Conservation (phyloP, 352 stramenopile species). For the Phytopythium chamaehyphon region DNA sequence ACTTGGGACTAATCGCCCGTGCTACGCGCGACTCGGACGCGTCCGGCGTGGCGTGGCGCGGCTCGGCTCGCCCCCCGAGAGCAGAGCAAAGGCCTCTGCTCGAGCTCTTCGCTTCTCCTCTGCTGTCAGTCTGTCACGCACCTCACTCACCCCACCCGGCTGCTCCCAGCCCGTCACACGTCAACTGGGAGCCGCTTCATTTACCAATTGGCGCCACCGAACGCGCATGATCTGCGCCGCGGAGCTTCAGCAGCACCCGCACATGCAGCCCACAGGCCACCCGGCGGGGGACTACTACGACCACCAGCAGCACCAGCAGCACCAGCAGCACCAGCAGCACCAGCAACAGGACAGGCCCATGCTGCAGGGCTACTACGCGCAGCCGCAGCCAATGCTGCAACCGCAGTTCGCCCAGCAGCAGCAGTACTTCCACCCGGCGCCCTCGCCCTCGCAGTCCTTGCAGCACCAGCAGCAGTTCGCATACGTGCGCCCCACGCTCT, state of each 20-base stretch:
- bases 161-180: too few species aligned
- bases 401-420: background rate
- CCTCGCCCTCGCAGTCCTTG: background rate
- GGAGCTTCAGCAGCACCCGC: slow-evolving; percentile 1
- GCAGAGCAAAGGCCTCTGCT: too few species aligned
- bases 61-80: too few species aligned
- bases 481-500: slow-evolving; percentile 6
- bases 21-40: too few species aligned
- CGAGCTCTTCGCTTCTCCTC: too few species aligned
- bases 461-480: slow-evolving; percentile 4
- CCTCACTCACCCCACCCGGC: too few species aligned
- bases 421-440: slow-evolving; percentile 1
- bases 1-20: too few species aligned
- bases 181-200: too few species aligned
- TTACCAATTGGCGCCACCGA: too few species aligned
- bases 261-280: slow-evolving; percentile 4
- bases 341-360: slow-evolving; percentile 4
- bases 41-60: too few species aligned
- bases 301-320: slow-evolving; percentile 8
- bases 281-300: slow-evolving; percentile 5
- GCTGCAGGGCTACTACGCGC: slow-evolving; percentile 6
- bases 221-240: background rate
- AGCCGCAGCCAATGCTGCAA: slow-evolving; percentile 3
- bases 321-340: slow-evolving; percentile 9
- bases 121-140: too few species aligned